Evolutionary conservation across 176 grass and related monocot species (phyloP).

Genomic region (Phyllostachys edulis): DNA sequence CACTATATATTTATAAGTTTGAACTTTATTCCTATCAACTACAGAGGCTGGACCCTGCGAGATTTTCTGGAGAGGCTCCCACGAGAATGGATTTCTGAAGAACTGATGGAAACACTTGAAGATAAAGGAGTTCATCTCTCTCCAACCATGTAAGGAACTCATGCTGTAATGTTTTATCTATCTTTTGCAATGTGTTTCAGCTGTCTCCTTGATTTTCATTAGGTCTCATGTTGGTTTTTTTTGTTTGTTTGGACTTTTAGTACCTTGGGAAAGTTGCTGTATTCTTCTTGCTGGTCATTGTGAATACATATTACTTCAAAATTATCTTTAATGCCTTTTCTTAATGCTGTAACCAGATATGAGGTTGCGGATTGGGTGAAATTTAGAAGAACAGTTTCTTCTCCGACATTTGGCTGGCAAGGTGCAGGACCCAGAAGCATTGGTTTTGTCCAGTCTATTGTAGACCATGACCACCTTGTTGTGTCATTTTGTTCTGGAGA

Average conservation of each 20-base stretch:
- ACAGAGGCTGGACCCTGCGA: constrained; percentile 81
- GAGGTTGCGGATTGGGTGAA: constrained; percentile 90
- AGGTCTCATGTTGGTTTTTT: constrained; percentile 24
- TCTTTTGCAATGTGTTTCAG: constrained; percentile 6
- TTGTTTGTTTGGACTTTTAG: constrained; percentile 7
- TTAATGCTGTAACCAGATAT: constrained; percentile 68
- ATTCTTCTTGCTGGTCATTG: constrained; percentile 21
- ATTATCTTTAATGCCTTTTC: constrained; percentile 30
- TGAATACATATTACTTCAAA: constrained; percentile 23
- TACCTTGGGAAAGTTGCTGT: neutral
- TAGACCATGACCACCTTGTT: constrained; percentile 66
- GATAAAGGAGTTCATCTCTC: constrained; percentile 93
- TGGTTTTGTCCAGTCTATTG: constrained; percentile 90
- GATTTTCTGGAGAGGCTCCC: constrained; percentile 96
- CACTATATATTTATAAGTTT: constrained; percentile 2
- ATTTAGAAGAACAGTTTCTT: constrained; percentile 77
- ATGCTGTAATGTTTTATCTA: constrained; percentile 23
- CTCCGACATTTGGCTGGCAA: constrained; percentile 90
- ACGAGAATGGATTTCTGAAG: constrained; percentile 99
- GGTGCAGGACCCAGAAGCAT: constrained; percentile 82
- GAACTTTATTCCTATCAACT: constrained; percentile 32
- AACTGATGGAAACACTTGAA: constrained; percentile 88
- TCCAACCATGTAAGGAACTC: constrained; percentile 81
- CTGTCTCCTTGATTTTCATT: constrained; percentile 24
- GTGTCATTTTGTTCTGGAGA: constrained; percentile 98